These are phyloP conservation scores for Eucommia ulmoides DNA, from an alignment of 257 asterid species.

Conservation along the genomic window DNA sequence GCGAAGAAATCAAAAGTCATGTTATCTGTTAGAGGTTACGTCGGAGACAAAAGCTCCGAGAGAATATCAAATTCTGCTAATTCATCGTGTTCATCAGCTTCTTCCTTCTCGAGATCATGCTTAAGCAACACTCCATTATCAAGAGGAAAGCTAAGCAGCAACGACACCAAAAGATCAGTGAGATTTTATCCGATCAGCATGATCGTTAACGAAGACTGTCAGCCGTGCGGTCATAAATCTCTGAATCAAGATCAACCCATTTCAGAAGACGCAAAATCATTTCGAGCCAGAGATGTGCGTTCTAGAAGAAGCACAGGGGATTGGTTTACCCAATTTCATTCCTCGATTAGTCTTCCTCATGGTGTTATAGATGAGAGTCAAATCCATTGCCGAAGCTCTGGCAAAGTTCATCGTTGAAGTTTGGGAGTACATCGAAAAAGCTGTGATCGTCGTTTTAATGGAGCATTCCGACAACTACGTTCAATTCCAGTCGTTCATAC, in stretches of 20 bases:
- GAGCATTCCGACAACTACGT: too few relatives aligned
- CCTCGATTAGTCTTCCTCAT: too few relatives aligned
- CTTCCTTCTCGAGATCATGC: conserved; percentile 83
- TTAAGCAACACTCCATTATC: conserved; percentile 78
- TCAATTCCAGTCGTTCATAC: too few relatives aligned
- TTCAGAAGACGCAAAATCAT: too few relatives aligned
- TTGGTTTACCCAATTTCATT: too few relatives aligned
- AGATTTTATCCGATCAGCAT: conserved; percentile 66
- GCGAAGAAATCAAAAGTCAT: conserved; percentile 36
- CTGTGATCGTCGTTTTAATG: too few relatives aligned
- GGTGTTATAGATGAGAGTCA: too few relatives aligned
- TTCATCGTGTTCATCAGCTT: conserved; percentile 76
- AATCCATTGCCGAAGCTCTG: too few relatives aligned
- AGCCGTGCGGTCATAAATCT: conserved; percentile 48
- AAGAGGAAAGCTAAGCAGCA: conserved; percentile 35
- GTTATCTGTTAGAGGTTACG: conserved; percentile 5
- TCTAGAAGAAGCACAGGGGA: too few relatives aligned
- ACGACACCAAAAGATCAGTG: conserved; percentile 59
- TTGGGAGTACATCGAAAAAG: too few relatives aligned
- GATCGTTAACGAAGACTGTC: conserved; percentile 57
- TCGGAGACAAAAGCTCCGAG: conserved; percentile 3
- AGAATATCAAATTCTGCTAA: conserved; percentile 31
- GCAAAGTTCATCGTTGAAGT: too few relatives aligned
- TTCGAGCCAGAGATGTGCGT: too few relatives aligned
- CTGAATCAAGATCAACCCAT: conserved; percentile 22